Conservation (phyloP, 2,329 filamentous ascomycete genomes). For the Chalara sp. region DNA sequence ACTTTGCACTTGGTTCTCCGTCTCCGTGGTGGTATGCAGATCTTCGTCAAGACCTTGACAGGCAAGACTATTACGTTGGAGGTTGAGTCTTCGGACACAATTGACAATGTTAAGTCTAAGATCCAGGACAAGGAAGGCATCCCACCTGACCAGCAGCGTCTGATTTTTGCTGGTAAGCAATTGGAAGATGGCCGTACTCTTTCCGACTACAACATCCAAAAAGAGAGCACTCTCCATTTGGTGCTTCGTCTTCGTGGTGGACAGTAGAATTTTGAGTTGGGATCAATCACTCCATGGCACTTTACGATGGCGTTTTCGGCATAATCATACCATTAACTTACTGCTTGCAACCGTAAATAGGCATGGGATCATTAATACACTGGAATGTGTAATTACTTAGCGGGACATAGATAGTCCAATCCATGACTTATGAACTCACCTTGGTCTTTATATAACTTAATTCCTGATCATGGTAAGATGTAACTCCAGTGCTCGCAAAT, state of each 20-base stretch:
- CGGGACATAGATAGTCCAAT: too few relatives aligned
- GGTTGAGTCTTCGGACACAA: conserved; percentile 63
- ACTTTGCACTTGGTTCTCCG: conserved; percentile 66
- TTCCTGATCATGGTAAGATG: too few relatives aligned
- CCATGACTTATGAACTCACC: too few relatives aligned
- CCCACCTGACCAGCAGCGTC: conserved; percentile 61
- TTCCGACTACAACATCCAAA: conserved; percentile 81
- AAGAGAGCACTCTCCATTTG: conserved; percentile 65
- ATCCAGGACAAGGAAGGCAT: conserved; percentile 69
- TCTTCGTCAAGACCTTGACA: conserved; percentile 65
- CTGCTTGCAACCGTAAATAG: not conserved
- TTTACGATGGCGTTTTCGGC: conserved; percentile 17
- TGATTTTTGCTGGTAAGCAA: conserved; percentile 67
- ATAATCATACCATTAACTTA: not conserved
- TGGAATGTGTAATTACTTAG: conserved; percentile 5
- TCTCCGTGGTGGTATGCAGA: conserved; percentile 68
- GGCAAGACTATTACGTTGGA: conserved; percentile 65
- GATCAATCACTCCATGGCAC: conserved; percentile 2
- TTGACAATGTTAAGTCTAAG: conserved; percentile 66
- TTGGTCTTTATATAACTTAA: too few relatives aligned
- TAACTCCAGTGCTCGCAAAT: too few relatives aligned
- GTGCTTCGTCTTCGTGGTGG: conserved; percentile 66
- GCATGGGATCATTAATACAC: not conserved
- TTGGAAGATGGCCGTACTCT: conserved; percentile 70
- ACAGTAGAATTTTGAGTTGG: conserved; percentile 42